These are phyloP conservation scores for Plectosphaerella plurivora DNA, from an alignment of 2,329 filamentous ascomycete genomes.

Conservation along the genomic window DNA sequence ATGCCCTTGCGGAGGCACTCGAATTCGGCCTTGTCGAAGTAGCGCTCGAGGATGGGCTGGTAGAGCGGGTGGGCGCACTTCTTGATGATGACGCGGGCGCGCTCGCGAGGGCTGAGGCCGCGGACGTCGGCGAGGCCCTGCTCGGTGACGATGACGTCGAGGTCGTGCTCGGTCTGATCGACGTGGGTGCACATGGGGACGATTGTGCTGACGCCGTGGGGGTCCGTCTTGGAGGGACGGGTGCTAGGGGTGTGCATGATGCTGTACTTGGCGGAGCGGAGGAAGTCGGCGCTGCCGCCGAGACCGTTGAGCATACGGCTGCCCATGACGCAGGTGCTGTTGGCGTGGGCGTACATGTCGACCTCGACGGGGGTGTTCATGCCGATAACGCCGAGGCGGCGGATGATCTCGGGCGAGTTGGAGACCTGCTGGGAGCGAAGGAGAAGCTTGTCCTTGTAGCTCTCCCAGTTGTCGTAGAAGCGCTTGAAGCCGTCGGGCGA, in stretches of 20 bases:
- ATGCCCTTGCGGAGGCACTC: constrained; percentile 82
- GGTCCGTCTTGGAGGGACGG: constrained; percentile 76
- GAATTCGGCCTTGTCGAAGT: constrained; percentile 81
- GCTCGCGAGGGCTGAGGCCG: constrained; percentile 73
- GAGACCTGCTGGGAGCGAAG: constrained; percentile 84
- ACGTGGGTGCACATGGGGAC: constrained; percentile 93
- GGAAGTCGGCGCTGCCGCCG: constrained; percentile 77
- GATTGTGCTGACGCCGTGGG: constrained; percentile 77
- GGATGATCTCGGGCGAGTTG: constrained; percentile 88
- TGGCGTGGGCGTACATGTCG: constrained; percentile 91
- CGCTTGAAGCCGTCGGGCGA: constrained; percentile 86
- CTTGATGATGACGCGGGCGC: constrained; percentile 79
- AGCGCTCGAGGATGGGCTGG: constrained; percentile 73
- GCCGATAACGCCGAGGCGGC: constrained; percentile 79
- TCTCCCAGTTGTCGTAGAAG: constrained; percentile 83
- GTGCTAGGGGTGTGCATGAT: constrained; percentile 92
- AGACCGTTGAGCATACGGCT: constrained; percentile 83
- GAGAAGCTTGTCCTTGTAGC: constrained; percentile 76
- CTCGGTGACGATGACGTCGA: constrained; percentile 79
- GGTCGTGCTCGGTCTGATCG: constrained; percentile 89
- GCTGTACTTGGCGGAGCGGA: constrained; percentile 73
- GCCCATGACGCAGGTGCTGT: constrained; percentile 86
- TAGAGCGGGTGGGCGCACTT: constrained; percentile 86
- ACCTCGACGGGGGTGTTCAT: constrained; percentile 96
- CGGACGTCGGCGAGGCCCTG: constrained; percentile 79